Base-by-base conservation (phyloP, 768 basidiomycete species). In the Myochromella boudieri region DNA sequence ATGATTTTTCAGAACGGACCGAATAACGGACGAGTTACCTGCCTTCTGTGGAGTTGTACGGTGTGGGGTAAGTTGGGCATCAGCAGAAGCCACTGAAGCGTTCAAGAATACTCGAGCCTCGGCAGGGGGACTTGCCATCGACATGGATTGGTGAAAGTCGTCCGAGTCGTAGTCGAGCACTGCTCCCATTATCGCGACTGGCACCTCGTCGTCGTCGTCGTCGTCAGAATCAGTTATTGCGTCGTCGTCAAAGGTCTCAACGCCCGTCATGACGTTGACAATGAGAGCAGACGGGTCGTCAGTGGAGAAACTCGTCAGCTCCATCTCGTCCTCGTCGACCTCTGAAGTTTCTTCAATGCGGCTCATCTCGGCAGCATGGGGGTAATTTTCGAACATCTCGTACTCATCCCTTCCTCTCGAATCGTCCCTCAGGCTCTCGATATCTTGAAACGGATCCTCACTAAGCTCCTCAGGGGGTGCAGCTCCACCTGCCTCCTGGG, bases 391-490 rank as follows among this genome's bases (percentile, higher is more conserved):
- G 31, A 51, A 42, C 9, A 38, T 40, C 18, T 57, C 61, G 31
- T 49, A 39, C 28, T 44, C 53, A 11, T 69, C 67, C 37, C 61
- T 62, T 10, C 65, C 65, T 38, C 63, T 66, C 18, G 78, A 75
- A 46, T 87, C 87, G 45, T 87, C 86, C 26, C 78, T 71, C 57
- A 94, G 62, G 56, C 91, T 93, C 60, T 95, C 94, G 44, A 97
- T 87, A 56, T 94, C 94, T 25, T 81, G 80, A 66, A 97, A 97
- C 6, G 91, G 89, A 69, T 97, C 95, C 55, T 91, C 90, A 51
- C 87, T 89, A 33, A 77, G 73, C 32, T 77, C 68, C 22, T 68
- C 74, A 43, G 69, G 59, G 49, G 62, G 64, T 55, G 52, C 61
- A 51, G 43, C 59, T 43, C 43, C 61, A 45, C 46, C 68, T 51